Percentiles rank a stretch among this genome's conserved stretches.
phyloP scores from a whole-genome alignment of 495 filamentous ascomycete genomes.

The Penicillium maclennaniae region DNA sequence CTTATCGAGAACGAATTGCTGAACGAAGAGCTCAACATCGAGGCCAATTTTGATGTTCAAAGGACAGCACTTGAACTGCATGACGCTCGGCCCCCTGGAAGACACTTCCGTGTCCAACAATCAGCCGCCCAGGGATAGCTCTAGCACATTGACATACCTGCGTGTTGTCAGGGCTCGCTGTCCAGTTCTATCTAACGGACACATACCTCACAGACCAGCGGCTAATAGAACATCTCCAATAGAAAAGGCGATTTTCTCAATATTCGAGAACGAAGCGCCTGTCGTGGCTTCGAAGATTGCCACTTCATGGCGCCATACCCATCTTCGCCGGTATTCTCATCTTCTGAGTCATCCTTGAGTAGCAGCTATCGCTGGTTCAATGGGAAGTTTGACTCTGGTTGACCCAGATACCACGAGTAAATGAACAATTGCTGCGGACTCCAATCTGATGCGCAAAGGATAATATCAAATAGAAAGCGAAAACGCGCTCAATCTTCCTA shows the following conservation, averaged over 20 bases:
- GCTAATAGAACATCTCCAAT: slow-evolving; percentile 68
- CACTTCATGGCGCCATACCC: not conserved
- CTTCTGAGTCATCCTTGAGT: slow-evolving; percentile 9
- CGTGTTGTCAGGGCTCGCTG: not conserved
- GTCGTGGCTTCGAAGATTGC: not conserved
- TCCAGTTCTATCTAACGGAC: not conserved
- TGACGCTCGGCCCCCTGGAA: slow-evolving; percentile 46
- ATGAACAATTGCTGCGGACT: slow-evolving; percentile 18
- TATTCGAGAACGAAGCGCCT: slow-evolving; percentile 26
- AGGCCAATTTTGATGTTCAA: slow-evolving; percentile 49
- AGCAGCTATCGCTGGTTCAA: slow-evolving; percentile 6
- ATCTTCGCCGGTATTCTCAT: not conserved
- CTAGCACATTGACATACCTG: slow-evolving; percentile 57
- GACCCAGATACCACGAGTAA: slow-evolving; percentile 21
- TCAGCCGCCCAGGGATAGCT: slow-evolving; percentile 52
- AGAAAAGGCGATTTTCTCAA: slow-evolving; percentile 43
- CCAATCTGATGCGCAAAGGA: slow-evolving; percentile 10
- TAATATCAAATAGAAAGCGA: not conserved
- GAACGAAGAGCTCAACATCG: slow-evolving; percentile 47
- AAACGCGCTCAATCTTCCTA: too few species aligned
- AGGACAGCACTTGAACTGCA: slow-evolving; percentile 46
- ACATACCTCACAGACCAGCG: slow-evolving; percentile 54
- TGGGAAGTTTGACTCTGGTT: slow-evolving; percentile 12
- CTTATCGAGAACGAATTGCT: slow-evolving; percentile 38
- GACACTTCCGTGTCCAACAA: slow-evolving; percentile 38